Base-by-base conservation (phyloP, 805 yeast species). In the Phaffomyces antillensis region DNA sequence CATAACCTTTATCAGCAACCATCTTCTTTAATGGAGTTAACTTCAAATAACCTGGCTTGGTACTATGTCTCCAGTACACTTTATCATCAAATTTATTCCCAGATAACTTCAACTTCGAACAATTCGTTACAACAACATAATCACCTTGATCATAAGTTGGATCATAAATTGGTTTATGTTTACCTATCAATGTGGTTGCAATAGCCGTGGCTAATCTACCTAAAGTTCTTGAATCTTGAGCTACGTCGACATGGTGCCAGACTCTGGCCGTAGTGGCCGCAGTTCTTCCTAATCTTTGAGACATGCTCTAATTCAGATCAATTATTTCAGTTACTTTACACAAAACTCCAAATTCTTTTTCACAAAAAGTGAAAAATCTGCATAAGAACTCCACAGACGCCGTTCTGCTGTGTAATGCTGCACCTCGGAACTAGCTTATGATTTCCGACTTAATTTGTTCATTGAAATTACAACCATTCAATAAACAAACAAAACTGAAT, bases 191-290 rank as follows among this genome's bases (percentile, higher is more conserved):
- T 0, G 93, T 81, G 28, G 80, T 72, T 24, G 99, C 97, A 45
- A 93, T 89, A 46, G 82, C 75, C 1, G 96, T 73, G 5, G 99
- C 98, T 46, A 93, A 65, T 61, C 98, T 83, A 61, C 99, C 99
- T 40, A 93, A 66, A 0, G 97, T 82, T 58, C 99, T 77, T 33
- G 72, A 67, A 44, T 93, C 99, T 40, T 78, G 73, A 13, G 95
- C 86, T 32, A 88, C 76, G 62, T 95, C 98, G 32, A 93, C 86
- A 61, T 90, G 96, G 62, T 91, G 98, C 99, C 99, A 93, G 37
- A 83, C 73, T 53, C 96, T 76, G 36, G 96, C 83, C 53, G 86
- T 79, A 4, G 95, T 86, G 18, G 82, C 71, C 5, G 83, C 86
- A 5, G 88, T 77, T 56, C 62, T 58, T 45, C 62, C 62, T 5